Base-by-base conservation (phyloP, 345 rosid species). In the Eucalyptus urophylla region DNA sequence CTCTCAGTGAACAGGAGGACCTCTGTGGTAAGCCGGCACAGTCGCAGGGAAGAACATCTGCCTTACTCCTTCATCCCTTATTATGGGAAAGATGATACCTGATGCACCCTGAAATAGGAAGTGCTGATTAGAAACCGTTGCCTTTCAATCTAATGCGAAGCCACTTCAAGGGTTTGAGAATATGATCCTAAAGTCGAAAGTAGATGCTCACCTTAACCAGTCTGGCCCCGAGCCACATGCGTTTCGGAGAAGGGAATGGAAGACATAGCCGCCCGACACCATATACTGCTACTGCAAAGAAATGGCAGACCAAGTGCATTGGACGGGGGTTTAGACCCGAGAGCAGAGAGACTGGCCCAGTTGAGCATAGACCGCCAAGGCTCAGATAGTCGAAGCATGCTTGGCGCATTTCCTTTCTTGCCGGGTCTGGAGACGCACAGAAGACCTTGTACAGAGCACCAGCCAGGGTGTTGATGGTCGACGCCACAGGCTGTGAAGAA, bases 11-110 rank as follows among this genome's bases (percentile, higher is more conserved):
- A 3, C 81, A 51, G 90, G 91, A 89, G 93, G 91, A 86, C 87
- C 89, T 87, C 92, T 91, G 91, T 93, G 90, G 88, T 92, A 92
- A 56, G 94, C 92, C 47, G 93, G 94, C 43, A 92, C 92, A 10
- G 93, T 92, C 6, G 86, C 91, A 4, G 94, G 95, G 91, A 94
- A 92, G 90, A 94, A 92, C 93, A 93, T 91, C 90, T 93, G 93
- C 81, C 93, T 89, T 6, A 92, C 89, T 45, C 95, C 94, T 87
- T 92, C 95, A 22, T 92, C 93, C 87, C 67, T 91, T 21, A 92
- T 91, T 62, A 92, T 90, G 9, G 95, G 95, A 88, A 93, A 91
- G 76, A 92, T 91, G 83, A 92, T 92, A 8, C 94, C 93, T 12
- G 94, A 92, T 53, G 95, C 95, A 29, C 90, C 88, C 93, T 93